Conservation (phyloP, 2,329 filamentous ascomycete genomes). For the Trichoderma arundinaceum region DNA sequence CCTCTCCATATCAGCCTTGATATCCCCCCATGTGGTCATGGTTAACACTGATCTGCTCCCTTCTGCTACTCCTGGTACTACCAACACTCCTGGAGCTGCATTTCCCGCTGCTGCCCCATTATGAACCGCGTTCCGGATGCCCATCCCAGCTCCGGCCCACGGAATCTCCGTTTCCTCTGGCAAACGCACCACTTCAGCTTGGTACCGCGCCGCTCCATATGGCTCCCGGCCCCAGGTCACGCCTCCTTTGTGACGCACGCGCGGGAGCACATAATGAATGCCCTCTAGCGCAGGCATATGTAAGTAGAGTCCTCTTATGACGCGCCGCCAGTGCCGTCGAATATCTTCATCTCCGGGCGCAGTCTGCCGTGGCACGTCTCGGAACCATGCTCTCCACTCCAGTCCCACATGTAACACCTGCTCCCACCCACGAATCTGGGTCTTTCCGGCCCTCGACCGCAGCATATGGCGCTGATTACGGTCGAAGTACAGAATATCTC, state of each 20-base stretch:
- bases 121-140: not conserved
- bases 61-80: not conserved
- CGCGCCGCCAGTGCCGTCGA: slow-evolving; percentile 35
- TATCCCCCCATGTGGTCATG: slow-evolving; percentile 21
- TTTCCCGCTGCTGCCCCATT: slow-evolving; percentile 19
- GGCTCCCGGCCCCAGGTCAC: slow-evolving; percentile 40
- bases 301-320: slow-evolving; percentile 35
- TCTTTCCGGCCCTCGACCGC: slow-evolving; percentile 28
- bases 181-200: slow-evolving; percentile 35
- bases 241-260: slow-evolving; percentile 38
- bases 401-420: slow-evolving; percentile 39
- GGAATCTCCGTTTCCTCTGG: slow-evolving; percentile 37
- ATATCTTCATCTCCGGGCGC: slow-evolving; percentile 35
- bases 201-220: slow-evolving; percentile 34
- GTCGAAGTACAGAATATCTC: slow-evolving; percentile 42
- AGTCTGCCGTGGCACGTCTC: slow-evolving; percentile 36
- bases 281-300: slow-evolving; percentile 38
- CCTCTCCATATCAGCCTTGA: slow-evolving; percentile 12
- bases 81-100: not conserved
- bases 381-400: slow-evolving; percentile 42
- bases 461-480: slow-evolving; percentile 38
- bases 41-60: slow-evolving; percentile 10
- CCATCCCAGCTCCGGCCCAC: slow-evolving; percentile 35
- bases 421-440: slow-evolving; percentile 36
- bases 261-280: slow-evolving; percentile 40